A percentile compares a stretch with the other conserved stretches of the same genome.
These are phyloP conservation scores for Aspergillus chevalieri DNA, from an alignment of 2,329 filamentous ascomycete species.

Conservation along the genomic window DNA sequence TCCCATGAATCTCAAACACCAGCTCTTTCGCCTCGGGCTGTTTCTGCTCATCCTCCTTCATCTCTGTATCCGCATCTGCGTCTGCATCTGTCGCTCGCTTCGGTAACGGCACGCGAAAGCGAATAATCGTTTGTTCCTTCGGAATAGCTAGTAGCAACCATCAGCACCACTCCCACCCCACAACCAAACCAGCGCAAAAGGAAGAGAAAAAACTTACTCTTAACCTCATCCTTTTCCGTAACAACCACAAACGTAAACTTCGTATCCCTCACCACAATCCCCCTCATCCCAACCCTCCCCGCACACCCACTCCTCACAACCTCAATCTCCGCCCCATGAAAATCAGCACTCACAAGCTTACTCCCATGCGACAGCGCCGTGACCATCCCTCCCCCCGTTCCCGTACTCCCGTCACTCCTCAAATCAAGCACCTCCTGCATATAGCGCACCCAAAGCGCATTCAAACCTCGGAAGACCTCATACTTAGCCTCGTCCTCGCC, in stretches of 20 bases:
- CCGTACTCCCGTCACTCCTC: slow-evolving; percentile 26
- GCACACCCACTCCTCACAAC: slow-evolving; percentile 77
- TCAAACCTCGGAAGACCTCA: slow-evolving; percentile 68
- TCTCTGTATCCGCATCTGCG: slow-evolving; percentile 14
- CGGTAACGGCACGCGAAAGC: slow-evolving; percentile 59
- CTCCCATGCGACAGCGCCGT: slow-evolving; percentile 50
- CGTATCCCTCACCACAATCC: slow-evolving; percentile 84
- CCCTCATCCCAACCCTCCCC: slow-evolving; percentile 72
- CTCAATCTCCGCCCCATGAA: slow-evolving; percentile 77
- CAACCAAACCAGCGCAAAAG: no score
- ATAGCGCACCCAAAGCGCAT: slow-evolving; percentile 77
- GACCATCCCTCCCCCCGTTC: slow-evolving; percentile 30
- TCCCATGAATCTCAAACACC: slow-evolving; percentile 78
- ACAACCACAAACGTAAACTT: slow-evolving; percentile 82
- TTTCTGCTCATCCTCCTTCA: slow-evolving; percentile 6
- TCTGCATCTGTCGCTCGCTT: slow-evolving; percentile 6
- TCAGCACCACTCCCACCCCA: background rate
- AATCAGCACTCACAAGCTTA: slow-evolving; percentile 78
- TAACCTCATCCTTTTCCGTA: slow-evolving; percentile 63
- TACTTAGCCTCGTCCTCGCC: slow-evolving; percentile 65
- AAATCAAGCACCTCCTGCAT: slow-evolving; percentile 71
- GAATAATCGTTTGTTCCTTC: slow-evolving; percentile 84
- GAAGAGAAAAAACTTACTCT: slow-evolving; percentile 44
- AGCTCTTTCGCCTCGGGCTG: slow-evolving; percentile 41
- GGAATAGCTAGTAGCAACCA: slow-evolving; percentile 54